Base-by-base conservation (phyloP, 805 yeast genomes). In the Pichia kluyveri region DNA sequence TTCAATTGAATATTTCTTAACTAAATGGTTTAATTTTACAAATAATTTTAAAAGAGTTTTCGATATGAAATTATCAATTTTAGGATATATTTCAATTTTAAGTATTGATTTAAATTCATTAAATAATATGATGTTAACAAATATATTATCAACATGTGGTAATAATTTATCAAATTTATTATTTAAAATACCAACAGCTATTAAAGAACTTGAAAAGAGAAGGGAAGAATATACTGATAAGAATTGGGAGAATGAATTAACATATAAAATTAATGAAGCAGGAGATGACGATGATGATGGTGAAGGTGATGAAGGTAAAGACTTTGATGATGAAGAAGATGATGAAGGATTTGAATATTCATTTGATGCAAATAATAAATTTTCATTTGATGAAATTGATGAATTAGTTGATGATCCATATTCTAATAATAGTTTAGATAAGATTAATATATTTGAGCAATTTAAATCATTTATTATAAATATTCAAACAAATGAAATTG, bases 391-490 rank as follows among this genome's bases (percentile, higher is more conserved):
- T 54, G 80, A 79, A 10, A 81, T 79, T 44, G 93, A 84, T 43
- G 93, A 85, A 9, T 72, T 86, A 41, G 80, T 82, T 42, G 97
- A 90, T 59, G 96, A 85, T 60, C 80, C 96, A 10, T 70, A 85
- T 60, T 77, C 85, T 27, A 83, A 82, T 54, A 83, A 91, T 1
- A 82, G 95, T 4, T 72, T 93, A 43, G 97, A 91, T 60, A 69
- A 72, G 40, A 67, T 89, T 44, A 85, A 91, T 60, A 82, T 85
- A 4, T 88, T 81, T 64, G 71, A 72, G 15, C 76, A 79, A 3
- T 80, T 89, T 64, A 78, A 81, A 48, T 73, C 76, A 18, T 73
- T 77, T 18, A 65, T 86, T 17, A 50, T 69, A 4, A 59, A 61
- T 1, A 60, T 85, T 19, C 82, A 79, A 56, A 71, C 68, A 31